Evolutionary conservation across 495 filamentous ascomycete genomes (phyloP).

Genomic region (Aspergillus ostianus): DNA sequence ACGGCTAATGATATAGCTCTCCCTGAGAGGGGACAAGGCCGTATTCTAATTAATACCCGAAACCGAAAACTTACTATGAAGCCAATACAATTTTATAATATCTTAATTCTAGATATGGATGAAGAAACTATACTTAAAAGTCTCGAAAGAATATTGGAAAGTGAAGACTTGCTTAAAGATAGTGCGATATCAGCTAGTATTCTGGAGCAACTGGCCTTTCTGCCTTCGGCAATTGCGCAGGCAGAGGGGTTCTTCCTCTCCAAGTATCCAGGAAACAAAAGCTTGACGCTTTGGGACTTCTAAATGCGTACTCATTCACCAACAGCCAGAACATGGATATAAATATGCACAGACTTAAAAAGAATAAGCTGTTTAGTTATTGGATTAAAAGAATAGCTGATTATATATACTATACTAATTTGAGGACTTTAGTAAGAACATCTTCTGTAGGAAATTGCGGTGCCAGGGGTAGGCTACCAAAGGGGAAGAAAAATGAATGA

Average conservation of each 20-base stretch:
- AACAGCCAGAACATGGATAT: slow-evolving; percentile 12
- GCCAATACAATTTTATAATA: too few species aligned
- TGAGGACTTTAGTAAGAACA: too few species aligned
- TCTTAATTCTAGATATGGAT: slow-evolving; percentile 23
- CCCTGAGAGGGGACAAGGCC: slow-evolving; percentile 39
- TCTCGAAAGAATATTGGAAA: slow-evolving; percentile 17
- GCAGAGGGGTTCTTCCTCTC: too few species aligned
- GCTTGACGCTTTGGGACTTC: too few species aligned
- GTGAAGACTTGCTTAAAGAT: slow-evolving; percentile 14
- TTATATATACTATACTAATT: too few species aligned
- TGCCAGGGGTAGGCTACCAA: too few species aligned
- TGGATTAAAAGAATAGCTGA: too few species aligned
- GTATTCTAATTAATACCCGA: slow-evolving; percentile 29
- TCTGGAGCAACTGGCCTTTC: slow-evolving; percentile 33
- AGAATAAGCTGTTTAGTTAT: slow-evolving; percentile 9
- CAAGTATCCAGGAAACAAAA: slow-evolving; percentile 24
- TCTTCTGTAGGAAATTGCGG: too few species aligned
- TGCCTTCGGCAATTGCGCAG: slow-evolving; percentile 50
- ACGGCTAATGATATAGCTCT: slow-evolving; percentile 21
- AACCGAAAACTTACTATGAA: slow-evolving; percentile 23
- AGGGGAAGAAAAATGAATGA: too few species aligned
- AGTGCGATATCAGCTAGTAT: too few species aligned
- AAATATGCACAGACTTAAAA: slow-evolving; percentile 30
- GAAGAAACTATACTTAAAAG: slow-evolving; percentile 12
- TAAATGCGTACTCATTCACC: slow-evolving; percentile 24